Evolutionary conservation across 176 grass and related monocot genomes (phyloP), one percentile per base, ranked within the genome.

Genomic region (Aegilops bicornis): DNA sequence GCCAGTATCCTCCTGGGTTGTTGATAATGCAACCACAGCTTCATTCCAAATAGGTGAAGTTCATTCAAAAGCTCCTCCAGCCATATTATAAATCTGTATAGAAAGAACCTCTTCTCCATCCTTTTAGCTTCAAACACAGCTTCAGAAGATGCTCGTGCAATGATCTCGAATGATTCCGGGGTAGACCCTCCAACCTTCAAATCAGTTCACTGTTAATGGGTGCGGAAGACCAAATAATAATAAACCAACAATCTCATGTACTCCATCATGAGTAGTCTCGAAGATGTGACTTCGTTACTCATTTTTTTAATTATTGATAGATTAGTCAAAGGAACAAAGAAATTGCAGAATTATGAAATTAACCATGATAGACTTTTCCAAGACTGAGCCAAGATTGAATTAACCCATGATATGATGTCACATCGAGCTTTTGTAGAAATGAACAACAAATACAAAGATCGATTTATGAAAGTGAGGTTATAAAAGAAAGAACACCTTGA

Each of bases 141-240:
- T 87, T 97, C 90, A 81, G 88, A 97, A 62, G 95, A 94, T 23
- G 89, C 56, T 62, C 90, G 93, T 45, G 84, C 95, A 69, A 97
- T 86, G 76, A 91, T 94, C 52, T 94, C 79, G 85, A 94, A 97
- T 30, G 90, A 89, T 69, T 97, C 92, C 69, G 92, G 71, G 40
- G 90, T 70, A 80, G 90, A 88, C 25, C 90, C 90, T 80, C 89
- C 84, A 76, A 94, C 90, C 95, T 97, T 58, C 81, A 82, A 59
- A 86, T 31, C 22, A 89, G 29, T 33, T 77, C 27, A 37, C 33
- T 63, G 68, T 90, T 83, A 91, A 79, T 11, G 10, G 15, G 64
- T 56, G 39, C 9, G 27, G 83, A 73, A 85, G 6, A 12, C 65
- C 31, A 40, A 24, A 10, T 29, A 33, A 10, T 29, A 33, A 65